Evolutionary conservation across 306 rosid genomes (phyloP).

Genomic region (Chamaecrista fasciculata): DNA sequence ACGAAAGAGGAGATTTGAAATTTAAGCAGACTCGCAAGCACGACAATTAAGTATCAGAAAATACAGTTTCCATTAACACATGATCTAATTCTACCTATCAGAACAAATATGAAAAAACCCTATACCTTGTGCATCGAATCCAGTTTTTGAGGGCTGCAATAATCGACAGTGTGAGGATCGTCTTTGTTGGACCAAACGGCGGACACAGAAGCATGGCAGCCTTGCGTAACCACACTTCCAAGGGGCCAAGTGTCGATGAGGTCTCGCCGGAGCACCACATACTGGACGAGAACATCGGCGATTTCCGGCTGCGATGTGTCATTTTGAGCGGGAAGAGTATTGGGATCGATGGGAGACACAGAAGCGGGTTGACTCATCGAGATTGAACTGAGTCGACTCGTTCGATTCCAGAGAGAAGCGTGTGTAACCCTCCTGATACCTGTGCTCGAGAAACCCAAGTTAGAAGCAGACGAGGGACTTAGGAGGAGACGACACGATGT

Average conservation of each 20-base stretch:
- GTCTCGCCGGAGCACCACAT: conserved; percentile 78
- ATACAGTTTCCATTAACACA: neutral
- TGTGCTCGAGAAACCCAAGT: neutral
- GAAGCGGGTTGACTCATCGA: conserved; percentile 66
- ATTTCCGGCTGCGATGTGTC: conserved; percentile 30
- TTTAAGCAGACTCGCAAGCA: neutral
- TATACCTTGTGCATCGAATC: conserved; percentile 69
- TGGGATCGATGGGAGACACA: conserved; percentile 14
- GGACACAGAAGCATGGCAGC: conserved; percentile 70
- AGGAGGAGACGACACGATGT: conserved; percentile 37
- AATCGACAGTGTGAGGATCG: conserved; percentile 46
- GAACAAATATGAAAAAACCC: neutral
- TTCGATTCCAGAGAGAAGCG: conserved; percentile 6
- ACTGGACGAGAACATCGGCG: conserved; percentile 53
- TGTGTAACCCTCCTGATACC: conserved; percentile 22
- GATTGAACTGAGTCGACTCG: conserved; percentile 34
- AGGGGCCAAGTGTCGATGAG: conserved; percentile 70
- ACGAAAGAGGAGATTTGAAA: neutral
- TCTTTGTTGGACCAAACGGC: conserved; percentile 60
- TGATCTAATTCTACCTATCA: neutral
- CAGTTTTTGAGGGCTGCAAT: conserved; percentile 51
- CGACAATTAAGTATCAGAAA: neutral
- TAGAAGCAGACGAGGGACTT: conserved; percentile 18
- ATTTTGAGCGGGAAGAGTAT: neutral
- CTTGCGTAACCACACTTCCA: conserved; percentile 67